Base-by-base conservation (phyloP, 495 filamentous ascomycete genomes). In the Penicillium verhagenii region DNA sequence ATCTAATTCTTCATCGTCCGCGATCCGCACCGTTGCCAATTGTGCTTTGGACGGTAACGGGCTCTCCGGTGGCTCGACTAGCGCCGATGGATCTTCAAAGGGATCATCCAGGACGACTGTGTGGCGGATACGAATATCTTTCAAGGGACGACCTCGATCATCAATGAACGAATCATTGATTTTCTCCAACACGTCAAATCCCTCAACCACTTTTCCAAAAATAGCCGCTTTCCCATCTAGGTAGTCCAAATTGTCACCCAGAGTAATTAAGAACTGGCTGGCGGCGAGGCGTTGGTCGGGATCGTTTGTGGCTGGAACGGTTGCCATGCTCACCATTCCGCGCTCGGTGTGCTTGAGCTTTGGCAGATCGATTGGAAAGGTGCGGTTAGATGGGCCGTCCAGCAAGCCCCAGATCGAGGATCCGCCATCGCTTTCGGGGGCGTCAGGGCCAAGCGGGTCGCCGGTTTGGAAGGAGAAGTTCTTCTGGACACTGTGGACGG, bases 381-480 rank as follows among this genome's bases (percentile, higher is more conserved):
- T 87, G 59, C 84, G 86, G 65, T 87, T 86, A 29, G 84, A 77
- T 21, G 85, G 79, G 18, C 86, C 85, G n/a, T 85, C 80, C 24
- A 96, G 68, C 43, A 90, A 67, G 28, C 91, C 91, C 92, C 92
- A 97, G 71, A 96, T 90, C 18, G 90, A 95, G 28, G 84, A 87
- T 52, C 92, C 92, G 57, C 92, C 92, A 83, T 96, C 89, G 65
- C 91, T 95, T 24, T 88, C 85, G 56, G 82, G 70, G 43, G 89
- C 87, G 56, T 86, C 83, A 6, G 92, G 92, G 7, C 92, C 92
- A 38, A 96, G 81, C 31, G 92, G 92, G 69, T 97, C 92, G 60
- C 92, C 92, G 50, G 92, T 94, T 65, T 97, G 92, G 72, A 96
- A 96, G 51, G 92, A 92, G 74, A 96, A 96, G 68, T 89, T 84